A percentile compares a stretch with the other conserved stretches of the same genome.
These are phyloP conservation scores for Blastobotrys serpentis DNA, from an alignment of 1,139 yeast species.

Conservation along the genomic window DNA sequence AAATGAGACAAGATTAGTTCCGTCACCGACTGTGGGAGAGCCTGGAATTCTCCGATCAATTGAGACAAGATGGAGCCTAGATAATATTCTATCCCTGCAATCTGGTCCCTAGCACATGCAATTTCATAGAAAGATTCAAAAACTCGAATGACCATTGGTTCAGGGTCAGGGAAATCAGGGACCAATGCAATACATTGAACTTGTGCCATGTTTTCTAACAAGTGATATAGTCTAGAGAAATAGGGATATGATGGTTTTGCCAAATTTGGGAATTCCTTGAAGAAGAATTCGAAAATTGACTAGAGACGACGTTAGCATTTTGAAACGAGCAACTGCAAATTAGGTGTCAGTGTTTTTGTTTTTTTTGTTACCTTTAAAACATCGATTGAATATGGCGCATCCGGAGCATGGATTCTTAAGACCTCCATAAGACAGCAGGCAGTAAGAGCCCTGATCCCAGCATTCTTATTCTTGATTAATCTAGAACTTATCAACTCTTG, in stretches of 20 bases:
- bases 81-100: constrained; percentile 49
- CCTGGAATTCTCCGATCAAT: constrained; percentile 66
- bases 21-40: constrained; percentile 62
- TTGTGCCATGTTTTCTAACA: constrained; percentile 70
- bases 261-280: constrained; percentile 59
- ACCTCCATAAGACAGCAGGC: constrained; percentile 79
- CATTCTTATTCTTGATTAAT: constrained; percentile 58
- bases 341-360: background rate
- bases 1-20: constrained; percentile 61
- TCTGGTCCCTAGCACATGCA: constrained; percentile 33
- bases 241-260: constrained; percentile 62
- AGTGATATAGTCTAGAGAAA: constrained; percentile 62
- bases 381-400: constrained; percentile 76
- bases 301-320: constrained; percentile 12
- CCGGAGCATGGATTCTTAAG: constrained; percentile 78
- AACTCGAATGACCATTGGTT: constrained; percentile 51
- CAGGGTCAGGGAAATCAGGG: constrained; percentile 70
- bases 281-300: constrained; percentile 43
- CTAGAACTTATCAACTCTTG: constrained; percentile 58
- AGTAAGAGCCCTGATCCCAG: constrained; percentile 67
- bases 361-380: constrained; percentile 54
- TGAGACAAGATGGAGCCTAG: constrained; percentile 72
- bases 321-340: background rate
- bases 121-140: constrained; percentile 66
- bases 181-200: constrained; percentile 76